Base-by-base conservation (phyloP, 345 rosid genomes). In the Crucihimalaya himalaica region DNA sequence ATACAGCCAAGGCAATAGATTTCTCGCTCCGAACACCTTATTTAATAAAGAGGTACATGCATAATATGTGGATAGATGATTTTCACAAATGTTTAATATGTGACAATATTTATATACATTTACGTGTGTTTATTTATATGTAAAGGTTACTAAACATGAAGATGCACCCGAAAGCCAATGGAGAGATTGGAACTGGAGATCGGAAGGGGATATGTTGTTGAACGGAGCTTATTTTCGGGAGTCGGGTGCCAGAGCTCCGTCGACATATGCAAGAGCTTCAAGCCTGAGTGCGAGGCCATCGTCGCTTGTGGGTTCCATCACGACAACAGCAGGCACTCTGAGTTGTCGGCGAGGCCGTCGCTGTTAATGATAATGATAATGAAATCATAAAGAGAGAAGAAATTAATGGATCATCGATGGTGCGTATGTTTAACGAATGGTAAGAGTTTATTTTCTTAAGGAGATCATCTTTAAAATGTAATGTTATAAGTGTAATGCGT, bases 1-100 rank as follows among this genome's bases (percentile, higher is more conserved):
- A 72, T 78, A 83, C 79, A 90, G 96, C 61, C 93, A 90, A 81
- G 96, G 96, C 20, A 90, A 90, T 21, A 81, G 93, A 70, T 90
- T 90, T 78, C 85, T 85, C 3, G 96, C 96, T 37, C 96, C 96
- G 1, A 65, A 85, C 66, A 78, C 68, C 4, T 66, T 76, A 46
- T 80, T 61, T 32, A 83, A 51, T n/a, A 90, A 90, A 75, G 87
- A 88, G 89, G 96, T 87, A 60, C 15, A 15, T 34, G 35, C n/a
- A n/a, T n/a, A n/a, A n/a, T n/a, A 18, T 56, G 16, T 58, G 11
- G 19, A 12, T 19, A 18, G 3, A 20, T 37, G 19, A 35, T 20
- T 32, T 10, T 0, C 4, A 11, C 10, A 20, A 48, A 48, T 20
- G 14, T 16, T 56, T 57, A 57, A 19, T 5, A 16, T 15, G 19